Base-by-base conservation (phyloP, 2,329 filamentous ascomycete species). In the Pseudogymnoascus sp. region DNA sequence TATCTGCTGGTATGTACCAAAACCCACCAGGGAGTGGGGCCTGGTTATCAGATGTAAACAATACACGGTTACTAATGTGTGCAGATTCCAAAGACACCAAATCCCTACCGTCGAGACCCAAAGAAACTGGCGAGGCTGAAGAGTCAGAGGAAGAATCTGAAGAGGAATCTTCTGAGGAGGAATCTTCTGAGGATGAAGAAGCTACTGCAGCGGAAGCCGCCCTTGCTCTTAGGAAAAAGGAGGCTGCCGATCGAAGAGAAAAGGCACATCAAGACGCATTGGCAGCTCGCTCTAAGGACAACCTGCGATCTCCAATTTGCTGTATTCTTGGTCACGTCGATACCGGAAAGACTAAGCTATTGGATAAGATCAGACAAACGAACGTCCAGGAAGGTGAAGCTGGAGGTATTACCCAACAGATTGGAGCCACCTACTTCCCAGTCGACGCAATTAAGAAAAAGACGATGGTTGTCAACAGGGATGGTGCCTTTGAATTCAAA, bases 261-360 rank as follows among this genome's bases (percentile, higher is more conserved):
- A 90, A 90, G 76, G 89, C 91, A 62, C 90, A 96, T 73, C 90
- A 97, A 75, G 93, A 91, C 64, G 94, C 94, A 15, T 76, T 97
- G 72, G 92, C 91, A 47, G 92, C 93, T 57, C 85, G 91, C 64
- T 97, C 93, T 20, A 91, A 90, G 76, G 92, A 99, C 73, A 88
- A 99, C 75, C 84, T 99, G 61, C 91, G 94, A 62, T 97, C 94
- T 39, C 94, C 94, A 60, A 99, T 99, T 76, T 97, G 94, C 82
- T 97, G 93, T 88, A 99, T 99, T 83, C 85, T 99, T 66, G 94
- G 94, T 71, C 94, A 99, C 84, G 94, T 99, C 84, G 94, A 99
- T 86, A 99, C 95, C 50, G 94, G 94, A 75, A 99, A 99, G 80
- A 99, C 94, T n/a, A 99, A 97, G 79, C 81, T 99, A 65, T 83